Evolutionary conservation across 75 land plant species (phyloP), one percentile per base, ranked within the genome.

Genomic region (Cryptomeria japonica): DNA sequence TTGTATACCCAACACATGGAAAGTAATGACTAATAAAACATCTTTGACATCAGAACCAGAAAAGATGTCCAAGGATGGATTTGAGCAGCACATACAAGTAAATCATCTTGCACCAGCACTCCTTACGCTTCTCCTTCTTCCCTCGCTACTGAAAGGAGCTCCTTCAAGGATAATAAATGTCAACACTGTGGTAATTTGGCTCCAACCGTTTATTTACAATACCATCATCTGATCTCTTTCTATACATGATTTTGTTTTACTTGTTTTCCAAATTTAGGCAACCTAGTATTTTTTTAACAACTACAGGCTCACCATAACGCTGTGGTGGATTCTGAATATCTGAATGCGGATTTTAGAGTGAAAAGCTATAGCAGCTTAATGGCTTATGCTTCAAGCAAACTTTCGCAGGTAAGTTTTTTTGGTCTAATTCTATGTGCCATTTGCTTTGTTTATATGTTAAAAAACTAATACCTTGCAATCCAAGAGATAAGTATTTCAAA

Each of bases 71-170:
- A 42, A 55, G 53, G 95, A 94, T 64, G 93, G 93, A 15, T 79
- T 70, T 64, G 95, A 94, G 88, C 88, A 87, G 84, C 95, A 94
- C 87, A 84, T 93, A 87, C 95, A 94, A 87, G 95, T 94, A 56
- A 94, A 94, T 83, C 92, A 94, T 84, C 88, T 94, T 0, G 95
- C 93, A 18, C 92, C 94, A 7, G 94, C 95, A 18, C 87, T 93
- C 28, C 90, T 94, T 28, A 88, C 93, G 13, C 14, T 92, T 76
- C 90, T 94, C 25, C 95, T 94, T 32, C 84, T 94, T 34, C 95
- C 95, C n/a, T 92, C 92, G 3, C 84, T 94, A 22, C 88, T 90
- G 36, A 90, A 89, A 41, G 87, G 88, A 39, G 61, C 89, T 42
- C 87, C 93, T 56, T 88, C 95, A 32, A 93, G 95, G 44, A 86